Evolutionary conservation across 225 moss, liverwort and hornwort genomes (phyloP).

Genomic region (Physcomitrium patens): DNA sequence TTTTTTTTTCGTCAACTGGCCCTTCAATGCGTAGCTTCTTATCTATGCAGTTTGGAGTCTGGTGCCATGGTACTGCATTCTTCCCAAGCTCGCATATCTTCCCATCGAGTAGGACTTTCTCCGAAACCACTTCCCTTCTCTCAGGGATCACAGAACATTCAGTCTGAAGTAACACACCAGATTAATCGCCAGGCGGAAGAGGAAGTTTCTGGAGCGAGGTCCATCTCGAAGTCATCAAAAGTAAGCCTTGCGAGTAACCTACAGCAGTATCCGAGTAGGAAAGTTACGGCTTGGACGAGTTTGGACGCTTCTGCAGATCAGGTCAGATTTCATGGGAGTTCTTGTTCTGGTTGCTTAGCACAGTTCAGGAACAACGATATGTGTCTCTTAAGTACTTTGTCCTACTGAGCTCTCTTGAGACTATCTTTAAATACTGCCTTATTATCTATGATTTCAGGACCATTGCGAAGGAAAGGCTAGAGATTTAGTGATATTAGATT

Average conservation of each 20-base stretch:
- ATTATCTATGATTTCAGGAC: constrained; percentile 30
- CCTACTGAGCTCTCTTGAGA: too few species aligned
- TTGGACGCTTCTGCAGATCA: neutral
- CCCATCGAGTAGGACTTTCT: constrained; percentile 51
- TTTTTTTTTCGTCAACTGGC: neutral
- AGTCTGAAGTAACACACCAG: constrained; percentile 6
- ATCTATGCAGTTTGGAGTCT: constrained; percentile 40
- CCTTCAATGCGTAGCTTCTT: neutral
- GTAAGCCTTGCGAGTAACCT: constrained; percentile 27
- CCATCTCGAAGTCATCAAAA: constrained; percentile 22
- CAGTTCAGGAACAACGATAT: too few species aligned
- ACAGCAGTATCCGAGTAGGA: constrained; percentile 49
- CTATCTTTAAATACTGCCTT: neutral
- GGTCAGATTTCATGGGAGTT: too few species aligned
- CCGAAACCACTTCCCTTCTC: constrained; percentile 41
- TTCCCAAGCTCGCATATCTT: constrained; percentile 46
- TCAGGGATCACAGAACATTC: constrained; percentile 21
- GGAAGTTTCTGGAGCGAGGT: neutral
- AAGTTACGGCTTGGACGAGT: constrained; percentile 55
- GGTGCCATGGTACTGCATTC: constrained; percentile 17
- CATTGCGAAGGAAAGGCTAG: constrained; percentile 27
- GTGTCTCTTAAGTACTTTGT: too few species aligned
- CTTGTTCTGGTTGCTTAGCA: too few species aligned
- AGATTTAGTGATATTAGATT: constrained; percentile 32
- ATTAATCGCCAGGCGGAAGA: constrained; percentile 18